Evolutionary conservation across 2,329 filamentous ascomycete species (phyloP).

Genomic region (Cladophialophora exuberans): DNA sequence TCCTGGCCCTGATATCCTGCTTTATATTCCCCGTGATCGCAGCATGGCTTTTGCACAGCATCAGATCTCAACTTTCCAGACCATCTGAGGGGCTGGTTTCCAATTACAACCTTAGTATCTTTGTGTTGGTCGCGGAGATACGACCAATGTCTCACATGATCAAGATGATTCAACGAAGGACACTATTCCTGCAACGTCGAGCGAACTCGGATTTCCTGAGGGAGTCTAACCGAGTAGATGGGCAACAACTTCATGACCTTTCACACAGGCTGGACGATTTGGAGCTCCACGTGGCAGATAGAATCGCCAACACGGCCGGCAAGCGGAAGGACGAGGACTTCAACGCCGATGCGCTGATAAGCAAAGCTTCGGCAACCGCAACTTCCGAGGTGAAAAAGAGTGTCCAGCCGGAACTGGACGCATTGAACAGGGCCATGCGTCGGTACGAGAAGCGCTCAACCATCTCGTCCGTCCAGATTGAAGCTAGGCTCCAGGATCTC

Average conservation of each 20-base stretch:
- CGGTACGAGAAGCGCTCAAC: conserved; percentile 89
- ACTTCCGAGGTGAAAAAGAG: conserved; percentile 62
- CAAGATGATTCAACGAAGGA: conserved; percentile 76
- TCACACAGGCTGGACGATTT: conserved; percentile 69
- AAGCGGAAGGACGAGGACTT: conserved; percentile 40
- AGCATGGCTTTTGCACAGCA: conserved; percentile 81
- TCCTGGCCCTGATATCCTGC: conserved; percentile 74
- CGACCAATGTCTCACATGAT: conserved; percentile 81
- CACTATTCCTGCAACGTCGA: conserved; percentile 77
- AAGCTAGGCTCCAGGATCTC: conserved; percentile 72
- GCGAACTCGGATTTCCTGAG: conserved; percentile 50
- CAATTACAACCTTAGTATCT: conserved; percentile 90
- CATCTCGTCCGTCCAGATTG: conserved; percentile 73
- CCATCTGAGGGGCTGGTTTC: conserved; percentile 86
- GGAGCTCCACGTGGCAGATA: conserved; percentile 60
- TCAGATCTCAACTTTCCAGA: conserved; percentile 77
- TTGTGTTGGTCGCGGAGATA: conserved; percentile 83
- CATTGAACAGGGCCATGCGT: conserved; percentile 82
- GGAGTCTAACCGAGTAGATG: conserved; percentile 17
- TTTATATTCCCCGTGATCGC: conserved; percentile 77
- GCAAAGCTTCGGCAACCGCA: conserved; percentile 40
- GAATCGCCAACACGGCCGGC: conserved; percentile 30
- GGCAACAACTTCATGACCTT: conserved; percentile 51
- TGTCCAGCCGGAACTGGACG: conserved; percentile 82
- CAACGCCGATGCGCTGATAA: conserved; percentile 45